Evolutionary conservation across 1,284 basidiomycete species (phyloP), one percentile per base, ranked within the genome.

Genomic region (Rhodotorula sp.): DNA sequence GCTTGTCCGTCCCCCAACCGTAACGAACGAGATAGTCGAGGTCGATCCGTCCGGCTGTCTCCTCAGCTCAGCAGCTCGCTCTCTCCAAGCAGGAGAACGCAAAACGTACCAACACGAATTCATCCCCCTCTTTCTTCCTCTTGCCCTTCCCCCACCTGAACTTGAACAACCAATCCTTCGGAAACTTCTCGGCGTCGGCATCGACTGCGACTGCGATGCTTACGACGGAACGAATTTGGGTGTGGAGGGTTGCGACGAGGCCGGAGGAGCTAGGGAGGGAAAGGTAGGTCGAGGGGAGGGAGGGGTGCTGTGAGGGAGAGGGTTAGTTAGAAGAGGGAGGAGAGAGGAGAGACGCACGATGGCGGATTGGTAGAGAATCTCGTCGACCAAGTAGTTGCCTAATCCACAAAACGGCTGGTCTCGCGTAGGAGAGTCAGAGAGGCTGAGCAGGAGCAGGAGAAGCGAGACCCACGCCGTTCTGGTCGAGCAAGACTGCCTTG

Each of bases 1-100:
- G 2, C 88, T 89, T 1, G 91, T 92, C 22, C 91, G 83, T 2
- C 91, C 91, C 7, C 89, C 89, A 15, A 93, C 88, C 1, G 88
- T 90, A 62, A 90, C 78, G 84, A 88, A 92, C 71, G 86, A 86
- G 70, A 93, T 87, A 3, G 87, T 89, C 0, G 89, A 90, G 3
- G 83, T 84, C 59, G 84, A 80, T 2, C 90, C 91, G 67, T 87
- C 85, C 0, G 87, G 86, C 89, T 91, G 69, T 0, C 0, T 20
- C 28, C 16, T 47, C 9, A 8, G 0, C 15, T 0, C 22, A 18
- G 10, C 22, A 50, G 24, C 2, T 34, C n/a, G n/a, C 53, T 22
- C 13, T n/a, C 2, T 16, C 0, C 31, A 18, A 58, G 28, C 6
- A 56, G 54, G 34, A 28, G 31, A 40, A 52, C n/a, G 55, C 56